phyloP scores from a whole-genome alignment of 176 grass and related monocot species.

The Ensete ventricosum region DNA sequence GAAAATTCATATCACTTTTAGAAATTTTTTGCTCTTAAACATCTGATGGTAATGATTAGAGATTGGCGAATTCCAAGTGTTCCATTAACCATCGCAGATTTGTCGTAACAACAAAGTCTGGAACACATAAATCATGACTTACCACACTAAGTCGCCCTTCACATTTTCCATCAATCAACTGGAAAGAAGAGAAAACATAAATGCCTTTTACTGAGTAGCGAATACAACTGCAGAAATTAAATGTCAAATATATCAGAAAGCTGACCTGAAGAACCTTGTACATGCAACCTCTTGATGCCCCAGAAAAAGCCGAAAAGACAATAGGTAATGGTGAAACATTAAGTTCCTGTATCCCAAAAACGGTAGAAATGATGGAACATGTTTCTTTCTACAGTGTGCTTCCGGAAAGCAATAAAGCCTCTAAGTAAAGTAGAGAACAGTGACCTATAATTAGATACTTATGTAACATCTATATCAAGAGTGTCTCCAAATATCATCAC shows the following conservation, averaged over 20 bases:
- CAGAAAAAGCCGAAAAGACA: conserved; percentile 74
- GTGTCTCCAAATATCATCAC: too few species aligned
- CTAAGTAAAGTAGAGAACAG: too few species aligned
- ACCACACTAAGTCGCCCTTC: conserved; percentile 41
- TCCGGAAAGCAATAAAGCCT: background rate
- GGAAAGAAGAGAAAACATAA: conserved; percentile 17
- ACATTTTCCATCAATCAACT: conserved; percentile 45
- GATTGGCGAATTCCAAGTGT: too few species aligned
- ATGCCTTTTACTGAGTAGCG: background rate
- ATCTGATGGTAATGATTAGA: too few species aligned
- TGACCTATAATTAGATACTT: too few species aligned
- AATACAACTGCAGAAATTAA: conserved; percentile 16
- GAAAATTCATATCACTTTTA: too few species aligned
- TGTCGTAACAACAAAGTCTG: background rate
- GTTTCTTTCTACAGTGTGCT: too few species aligned
- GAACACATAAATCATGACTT: conserved; percentile 9
- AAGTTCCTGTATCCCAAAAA: conserved; percentile 45
- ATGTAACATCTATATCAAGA: too few species aligned
- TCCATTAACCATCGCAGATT: background rate
- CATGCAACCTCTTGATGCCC: conserved; percentile 82
- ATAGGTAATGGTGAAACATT: conserved; percentile 52
- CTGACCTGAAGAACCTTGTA: conserved; percentile 93
- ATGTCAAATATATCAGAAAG: background rate
- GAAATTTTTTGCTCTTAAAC: too few species aligned
- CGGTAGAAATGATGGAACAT: background rate